Evolutionary conservation across 371 early-diverging fungal species (phyloP).

Genomic region (Syncephalastrum racemosum): DNA sequence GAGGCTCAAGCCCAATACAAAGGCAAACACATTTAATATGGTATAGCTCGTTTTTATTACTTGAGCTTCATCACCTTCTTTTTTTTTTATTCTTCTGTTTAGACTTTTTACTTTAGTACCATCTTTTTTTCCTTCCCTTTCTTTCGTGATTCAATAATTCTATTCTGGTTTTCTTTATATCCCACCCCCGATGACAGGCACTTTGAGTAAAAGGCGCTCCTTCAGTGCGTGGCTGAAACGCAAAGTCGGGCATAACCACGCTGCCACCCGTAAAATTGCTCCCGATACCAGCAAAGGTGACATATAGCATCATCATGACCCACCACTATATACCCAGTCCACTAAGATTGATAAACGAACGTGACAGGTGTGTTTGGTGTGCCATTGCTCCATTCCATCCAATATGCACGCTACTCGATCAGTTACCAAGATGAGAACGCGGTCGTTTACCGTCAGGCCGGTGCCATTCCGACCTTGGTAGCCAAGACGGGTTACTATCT

Average conservation of each 20-base stretch:
- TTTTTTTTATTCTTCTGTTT: too few relatives aligned
- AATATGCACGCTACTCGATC: conserved; percentile 24
- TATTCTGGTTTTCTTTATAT: not conserved
- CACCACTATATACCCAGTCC: too few relatives aligned
- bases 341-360: too few relatives aligned
- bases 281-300: too few relatives aligned
- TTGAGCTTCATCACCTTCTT: too few relatives aligned
- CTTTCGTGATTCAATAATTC: not conserved
- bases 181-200: not conserved
- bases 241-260: not conserved
- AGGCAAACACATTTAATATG: too few relatives aligned
- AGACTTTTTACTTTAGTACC: not conserved
- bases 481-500: conserved; percentile 48
- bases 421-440: conserved; percentile 26
- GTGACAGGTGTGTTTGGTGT: conserved; percentile 24
- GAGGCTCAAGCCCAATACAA: too few relatives aligned
- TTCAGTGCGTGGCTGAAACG: conserved; percentile 10
- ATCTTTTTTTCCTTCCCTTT: not conserved
- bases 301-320: too few relatives aligned
- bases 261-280: too few relatives aligned
- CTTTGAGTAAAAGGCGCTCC: conserved; percentile 3
- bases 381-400: conserved; percentile 20
- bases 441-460: conserved; percentile 21
- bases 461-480: conserved; percentile 46
- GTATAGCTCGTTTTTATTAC: too few relatives aligned